These are phyloP conservation scores for Talinum fruticosum DNA, from an alignment of 148 eudicot species.

Conservation along the genomic window DNA sequence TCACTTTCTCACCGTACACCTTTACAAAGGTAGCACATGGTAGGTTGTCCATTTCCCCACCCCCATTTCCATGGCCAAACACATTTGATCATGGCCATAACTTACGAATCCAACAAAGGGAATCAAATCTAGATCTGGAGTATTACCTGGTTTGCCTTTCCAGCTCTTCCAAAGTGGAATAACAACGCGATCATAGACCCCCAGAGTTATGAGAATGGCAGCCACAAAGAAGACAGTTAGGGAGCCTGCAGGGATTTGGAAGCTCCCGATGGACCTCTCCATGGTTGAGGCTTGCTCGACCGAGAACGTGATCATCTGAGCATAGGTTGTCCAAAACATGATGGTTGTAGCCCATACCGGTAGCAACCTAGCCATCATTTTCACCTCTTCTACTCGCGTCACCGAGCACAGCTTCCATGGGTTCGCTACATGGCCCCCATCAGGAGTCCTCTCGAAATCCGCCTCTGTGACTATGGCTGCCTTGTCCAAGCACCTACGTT, in stretches of 20 bases:
- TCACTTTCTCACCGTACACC: constrained; percentile 23
- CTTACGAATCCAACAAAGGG: not conserved
- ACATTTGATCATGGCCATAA: constrained; percentile 4
- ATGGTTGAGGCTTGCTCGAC: constrained; percentile 78
- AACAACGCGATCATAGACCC: constrained; percentile 56
- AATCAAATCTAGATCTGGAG: not conserved
- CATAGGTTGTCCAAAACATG: constrained; percentile 75
- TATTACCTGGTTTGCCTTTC: constrained; percentile 60
- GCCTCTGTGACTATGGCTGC: constrained; percentile 75
- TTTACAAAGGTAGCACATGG: constrained; percentile 18
- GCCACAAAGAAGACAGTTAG: constrained; percentile 72
- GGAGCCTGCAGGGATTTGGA: constrained; percentile 74
- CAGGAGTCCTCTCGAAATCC: constrained; percentile 36
- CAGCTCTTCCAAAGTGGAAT: constrained; percentile 61
- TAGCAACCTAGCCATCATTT: constrained; percentile 64
- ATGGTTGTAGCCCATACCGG: constrained; percentile 92
- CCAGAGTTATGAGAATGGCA: constrained; percentile 59
- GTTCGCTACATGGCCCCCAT: constrained; percentile 28
- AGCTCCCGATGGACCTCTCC: constrained; percentile 56
- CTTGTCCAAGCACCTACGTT: constrained; percentile 73
- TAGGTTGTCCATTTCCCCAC: constrained; percentile 4
- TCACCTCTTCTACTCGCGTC: constrained; percentile 78
- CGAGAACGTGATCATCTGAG: constrained; percentile 85
- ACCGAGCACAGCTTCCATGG: constrained; percentile 82
- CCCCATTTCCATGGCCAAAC: constrained; percentile 9